Conservation (phyloP, 1,284 basidiomycete genomes). For the Gomphus sp. region DNA sequence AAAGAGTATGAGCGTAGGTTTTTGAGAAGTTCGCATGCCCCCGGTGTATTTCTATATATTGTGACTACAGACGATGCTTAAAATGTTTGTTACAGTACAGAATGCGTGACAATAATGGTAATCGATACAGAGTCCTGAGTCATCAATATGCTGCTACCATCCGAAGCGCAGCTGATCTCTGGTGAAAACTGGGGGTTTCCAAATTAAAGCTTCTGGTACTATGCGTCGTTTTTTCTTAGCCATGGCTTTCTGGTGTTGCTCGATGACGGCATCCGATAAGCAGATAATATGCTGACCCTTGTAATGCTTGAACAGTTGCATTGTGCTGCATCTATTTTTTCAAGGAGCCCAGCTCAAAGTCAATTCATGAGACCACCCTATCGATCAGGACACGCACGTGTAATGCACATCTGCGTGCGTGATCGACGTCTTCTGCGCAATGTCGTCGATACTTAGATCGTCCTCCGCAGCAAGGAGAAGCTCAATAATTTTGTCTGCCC, state of each 20-base stretch:
- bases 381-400: slow-evolving; percentile 58
- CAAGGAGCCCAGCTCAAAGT: slow-evolving; percentile 1
- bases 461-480: slow-evolving; percentile 67
- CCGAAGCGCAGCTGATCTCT: slow-evolving; percentile 86
- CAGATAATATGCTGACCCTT: slow-evolving; percentile 94
- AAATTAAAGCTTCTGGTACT: slow-evolving; percentile 71
- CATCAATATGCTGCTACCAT: slow-evolving; percentile 36
- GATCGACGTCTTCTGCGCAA: slow-evolving; percentile 94
- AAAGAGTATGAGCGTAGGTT: neutral
- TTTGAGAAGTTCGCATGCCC: neutral
- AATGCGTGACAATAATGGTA: neutral
- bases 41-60: too few species aligned
- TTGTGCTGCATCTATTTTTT: slow-evolving; percentile 70
- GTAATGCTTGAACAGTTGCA: slow-evolving; percentile 95
- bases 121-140: neutral
- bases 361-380: slow-evolving; percentile 6
- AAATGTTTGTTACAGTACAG: too few species aligned
- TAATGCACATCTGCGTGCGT: slow-evolving; percentile 97
- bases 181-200: slow-evolving; percentile 93
- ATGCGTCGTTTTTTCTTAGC: slow-evolving; percentile 78
- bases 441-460: slow-evolving; percentile 93
- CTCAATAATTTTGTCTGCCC: slow-evolving; percentile 96
- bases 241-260: slow-evolving; percentile 81
- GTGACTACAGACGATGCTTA: too few species aligned
- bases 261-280: slow-evolving; percentile 85